These are phyloP conservation scores for Agrocybe pediades DNA, from an alignment of 768 basidiomycete genomes.

Conservation along the genomic window DNA sequence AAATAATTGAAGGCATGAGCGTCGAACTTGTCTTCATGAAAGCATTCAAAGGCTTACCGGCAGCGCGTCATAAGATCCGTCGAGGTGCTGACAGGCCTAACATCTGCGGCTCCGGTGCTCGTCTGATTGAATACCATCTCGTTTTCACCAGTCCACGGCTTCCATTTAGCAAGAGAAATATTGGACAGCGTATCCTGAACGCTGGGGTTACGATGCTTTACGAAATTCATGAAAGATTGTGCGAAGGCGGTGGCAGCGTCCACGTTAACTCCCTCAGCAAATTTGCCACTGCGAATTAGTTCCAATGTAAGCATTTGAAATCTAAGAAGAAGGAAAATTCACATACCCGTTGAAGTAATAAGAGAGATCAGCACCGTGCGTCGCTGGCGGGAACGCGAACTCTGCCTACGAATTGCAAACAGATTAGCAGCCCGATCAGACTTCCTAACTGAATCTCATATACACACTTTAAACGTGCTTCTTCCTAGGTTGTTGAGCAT, in stretches of 20 bases:
- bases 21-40: too few relatives aligned
- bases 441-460: neutral
- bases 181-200: neutral
- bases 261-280: neutral
- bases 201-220: neutral
- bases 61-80: neutral
- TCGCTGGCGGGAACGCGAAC: neutral
- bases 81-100: neutral
- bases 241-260: neutral
- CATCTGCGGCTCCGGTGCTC: neutral
- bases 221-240: neutral
- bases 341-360: neutral
- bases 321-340: neutral
- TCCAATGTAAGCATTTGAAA: neutral
- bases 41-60: neutral
- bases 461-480: neutral
- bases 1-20: too few relatives aligned
- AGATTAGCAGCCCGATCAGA: neutral
- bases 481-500: neutral
- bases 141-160: neutral
- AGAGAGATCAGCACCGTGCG: neutral
- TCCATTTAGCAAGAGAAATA: neutral
- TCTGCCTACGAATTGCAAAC: neutral
- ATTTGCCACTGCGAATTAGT: neutral
- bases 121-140: neutral